Evolutionary conservation across 1,139 yeast genomes (phyloP).

Genomic region (Pichia sorboxylosa): DNA sequence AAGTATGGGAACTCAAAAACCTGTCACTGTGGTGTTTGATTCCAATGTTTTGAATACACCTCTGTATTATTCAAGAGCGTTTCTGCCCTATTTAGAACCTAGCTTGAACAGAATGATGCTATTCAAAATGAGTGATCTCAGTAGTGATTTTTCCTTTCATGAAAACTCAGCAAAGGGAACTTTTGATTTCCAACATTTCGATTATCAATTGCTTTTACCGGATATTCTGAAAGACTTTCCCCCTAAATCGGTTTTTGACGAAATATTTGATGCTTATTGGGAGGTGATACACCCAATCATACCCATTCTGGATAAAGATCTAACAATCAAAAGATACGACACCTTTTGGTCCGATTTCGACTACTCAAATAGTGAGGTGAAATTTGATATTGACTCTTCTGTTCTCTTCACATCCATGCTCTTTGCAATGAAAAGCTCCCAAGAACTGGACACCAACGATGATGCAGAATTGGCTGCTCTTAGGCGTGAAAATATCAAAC

Average conservation of each 20-base stretch:
- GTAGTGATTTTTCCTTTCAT: conserved; percentile 2
- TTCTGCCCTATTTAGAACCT: conserved; percentile 13
- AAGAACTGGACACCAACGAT: conserved; percentile 7
- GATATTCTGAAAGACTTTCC: conserved; percentile 9
- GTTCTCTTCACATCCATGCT: conserved; percentile 11
- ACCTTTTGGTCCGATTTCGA: conserved; percentile 10
- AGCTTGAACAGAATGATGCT: conserved; percentile 10
- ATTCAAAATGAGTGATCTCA: conserved; percentile 9
- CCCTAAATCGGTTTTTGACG: conserved; percentile 9
- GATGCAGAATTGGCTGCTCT: conserved; percentile 1
- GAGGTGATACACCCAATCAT: conserved; percentile 11
- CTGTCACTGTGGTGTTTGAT: conserved; percentile 1
- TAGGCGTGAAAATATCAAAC: conserved; percentile 2
- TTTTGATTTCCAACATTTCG: conserved; percentile 8
- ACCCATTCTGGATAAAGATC: conserved; percentile 11
- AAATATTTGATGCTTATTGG: conserved; percentile 10
- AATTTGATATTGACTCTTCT: conserved; percentile 11
- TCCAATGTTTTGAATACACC: conserved; percentile 5
- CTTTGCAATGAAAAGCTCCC: conserved; percentile 8
- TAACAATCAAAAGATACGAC: conserved; percentile 4
- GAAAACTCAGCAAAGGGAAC: conserved; percentile 4
- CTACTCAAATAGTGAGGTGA: conserved; percentile 1
- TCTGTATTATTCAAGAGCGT: conserved; percentile 12
- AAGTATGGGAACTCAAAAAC: too few species aligned
- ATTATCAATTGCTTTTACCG: conserved; percentile 1